Base-by-base conservation (phyloP, 2,329 filamentous ascomycete genomes). In the Sclerotinia trifoliorum region DNA sequence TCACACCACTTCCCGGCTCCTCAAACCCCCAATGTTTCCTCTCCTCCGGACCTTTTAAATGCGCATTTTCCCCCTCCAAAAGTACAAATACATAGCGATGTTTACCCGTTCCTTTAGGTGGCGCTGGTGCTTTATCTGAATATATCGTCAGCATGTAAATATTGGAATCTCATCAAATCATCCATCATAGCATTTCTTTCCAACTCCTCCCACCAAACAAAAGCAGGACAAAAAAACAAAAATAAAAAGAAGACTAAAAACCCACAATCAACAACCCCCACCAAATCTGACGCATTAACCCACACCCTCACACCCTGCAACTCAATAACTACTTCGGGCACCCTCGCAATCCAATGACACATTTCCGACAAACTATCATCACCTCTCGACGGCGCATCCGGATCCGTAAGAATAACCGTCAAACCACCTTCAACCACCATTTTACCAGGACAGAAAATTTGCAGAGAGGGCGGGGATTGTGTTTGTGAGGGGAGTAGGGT, bases 21-120 rank as follows among this genome's bases (percentile, higher is more conserved):
- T 80, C 83, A 70, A 81, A 84, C 0, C 85, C 85, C 85, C 85
- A 87, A 74, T 85, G 82, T 75, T 83, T 78, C 48, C 84, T 76
- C n/a, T 83, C 80, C 62, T 78, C 76, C 0, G 85, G 85, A 69
- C 76, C 80, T 21, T 75, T 81, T 69, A 86, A 71, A 69, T 81
- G 73, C 62, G 75, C 19, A 78, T 81, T 71, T 75, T 76, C 73
- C 1, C 78, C 79, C 64, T 77, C 81, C 68, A 86, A 78, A 8
- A 84, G 79, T 5, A 86, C 77, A 70, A 87, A 85, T 4, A 87
- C 82, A 74, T 87, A 87, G 65, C 85, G 79, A 73, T 87, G 85
- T 72, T 83, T 82, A 3, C 84, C 84, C 0, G 85, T 87, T 77
- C 84, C 83, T 8, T 80, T 77, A 0, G 85, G 85, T 42, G 85